Evolutionary conservation across 768 basidiomycete genomes (phyloP).

Genomic region (Baorangia bicolor): DNA sequence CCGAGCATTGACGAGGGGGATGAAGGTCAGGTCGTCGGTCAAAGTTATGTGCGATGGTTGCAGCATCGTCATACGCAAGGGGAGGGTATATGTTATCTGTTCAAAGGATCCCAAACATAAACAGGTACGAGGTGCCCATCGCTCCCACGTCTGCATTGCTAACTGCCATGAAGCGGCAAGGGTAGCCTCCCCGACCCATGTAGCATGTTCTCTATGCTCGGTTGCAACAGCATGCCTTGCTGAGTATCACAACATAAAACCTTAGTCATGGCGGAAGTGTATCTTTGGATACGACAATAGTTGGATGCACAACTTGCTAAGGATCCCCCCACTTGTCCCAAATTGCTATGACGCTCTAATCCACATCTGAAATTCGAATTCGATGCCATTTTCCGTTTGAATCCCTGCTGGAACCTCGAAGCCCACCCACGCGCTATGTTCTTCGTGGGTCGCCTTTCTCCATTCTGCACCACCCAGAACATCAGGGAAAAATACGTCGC

Average conservation of each 20-base stretch:
- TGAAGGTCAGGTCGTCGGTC: constrained; percentile 96
- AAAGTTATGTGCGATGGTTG: constrained; percentile 96
- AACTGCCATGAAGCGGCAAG: constrained; percentile 55
- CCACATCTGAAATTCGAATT: constrained; percentile 98
- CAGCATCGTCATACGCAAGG: constrained; percentile 83
- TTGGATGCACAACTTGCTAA: constrained; percentile 2
- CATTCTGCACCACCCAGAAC: constrained; percentile 54
- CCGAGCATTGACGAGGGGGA: constrained; percentile 61
- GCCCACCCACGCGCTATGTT: constrained; percentile 74
- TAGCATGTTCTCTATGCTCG: background rate
- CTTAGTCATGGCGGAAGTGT: background rate
- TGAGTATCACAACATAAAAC: background rate
- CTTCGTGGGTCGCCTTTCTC: constrained; percentile 57
- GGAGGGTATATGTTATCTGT: constrained; percentile 90
- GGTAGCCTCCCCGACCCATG: constrained; percentile 35
- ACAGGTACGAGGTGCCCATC: constrained; percentile 57
- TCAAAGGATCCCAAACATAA: constrained; percentile 96
- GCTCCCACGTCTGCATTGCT: constrained; percentile 6
- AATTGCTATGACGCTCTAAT: constrained; percentile 38
- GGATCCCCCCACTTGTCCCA: background rate
- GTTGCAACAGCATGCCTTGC: background rate
- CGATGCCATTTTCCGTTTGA: constrained; percentile 79
- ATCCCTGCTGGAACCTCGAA: constrained; percentile 73
- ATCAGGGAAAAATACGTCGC: constrained; percentile 86
- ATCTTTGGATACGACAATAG: background rate